phyloP scores from a whole-genome alignment of 768 basidiomycete genomes.

The Podaxis sp. region DNA sequence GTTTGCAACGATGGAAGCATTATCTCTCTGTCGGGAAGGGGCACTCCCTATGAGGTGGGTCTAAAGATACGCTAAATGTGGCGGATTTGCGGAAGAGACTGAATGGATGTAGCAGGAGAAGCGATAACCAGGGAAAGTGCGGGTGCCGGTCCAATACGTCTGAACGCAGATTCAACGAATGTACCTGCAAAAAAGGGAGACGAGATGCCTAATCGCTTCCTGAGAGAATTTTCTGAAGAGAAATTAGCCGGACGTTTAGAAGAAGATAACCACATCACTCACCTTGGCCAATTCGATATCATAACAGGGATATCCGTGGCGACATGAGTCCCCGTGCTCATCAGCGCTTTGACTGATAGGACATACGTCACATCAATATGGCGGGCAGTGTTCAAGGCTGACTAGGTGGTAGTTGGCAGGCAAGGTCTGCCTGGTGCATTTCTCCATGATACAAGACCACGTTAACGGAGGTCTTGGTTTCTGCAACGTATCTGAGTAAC shows the following conservation, averaged over 20 bases:
- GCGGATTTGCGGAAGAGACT: neutral
- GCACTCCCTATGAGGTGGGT: too few species aligned
- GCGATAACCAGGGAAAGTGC: conserved; percentile 34
- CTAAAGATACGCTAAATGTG: neutral
- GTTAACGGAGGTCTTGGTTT: conserved; percentile 70
- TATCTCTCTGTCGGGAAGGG: neutral
- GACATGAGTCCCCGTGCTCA: conserved; percentile 61
- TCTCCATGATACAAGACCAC: conserved; percentile 67
- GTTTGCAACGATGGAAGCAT: neutral
- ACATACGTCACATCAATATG: conserved; percentile 85
- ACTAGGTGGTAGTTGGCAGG: conserved; percentile 60
- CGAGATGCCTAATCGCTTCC: conserved; percentile 54
- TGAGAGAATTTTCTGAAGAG: conserved; percentile 55
- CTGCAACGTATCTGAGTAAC: conserved; percentile 50
- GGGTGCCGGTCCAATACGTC: conserved; percentile 45
- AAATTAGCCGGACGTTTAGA: conserved; percentile 1
- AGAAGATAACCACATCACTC: conserved; percentile 18
- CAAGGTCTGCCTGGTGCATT: conserved; percentile 68
- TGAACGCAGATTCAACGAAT: conserved; percentile 13
- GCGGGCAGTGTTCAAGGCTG: conserved; percentile 74
- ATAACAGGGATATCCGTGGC: conserved; percentile 77
- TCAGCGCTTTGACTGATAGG: conserved; percentile 70
- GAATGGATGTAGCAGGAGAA: neutral
- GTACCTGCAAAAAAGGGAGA: conserved; percentile 21
- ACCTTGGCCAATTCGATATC: conserved; percentile 86